A percentile compares a stretch with the other conserved stretches of the same genome.
Evolutionary conservation across 257 asterid species (phyloP).

Genomic region (Primulina eburnea): DNA sequence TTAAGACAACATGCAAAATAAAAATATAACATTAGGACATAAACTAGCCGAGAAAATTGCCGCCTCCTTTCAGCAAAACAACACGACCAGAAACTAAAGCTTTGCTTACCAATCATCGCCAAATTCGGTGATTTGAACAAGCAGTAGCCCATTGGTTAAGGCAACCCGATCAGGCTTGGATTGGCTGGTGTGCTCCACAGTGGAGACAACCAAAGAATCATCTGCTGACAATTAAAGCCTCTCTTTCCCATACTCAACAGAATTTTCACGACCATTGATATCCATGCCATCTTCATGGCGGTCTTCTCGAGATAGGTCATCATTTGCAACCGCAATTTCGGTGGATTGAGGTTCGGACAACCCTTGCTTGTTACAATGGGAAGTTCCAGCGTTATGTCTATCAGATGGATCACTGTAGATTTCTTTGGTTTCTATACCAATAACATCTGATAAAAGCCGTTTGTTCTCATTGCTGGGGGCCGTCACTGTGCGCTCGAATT

Average conservation of each 20-base stretch:
- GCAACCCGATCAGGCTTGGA: not conserved
- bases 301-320: constrained; percentile 26
- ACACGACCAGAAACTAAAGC: not conserved
- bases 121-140: not conserved
- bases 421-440: constrained; percentile 21
- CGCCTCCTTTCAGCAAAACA: not conserved
- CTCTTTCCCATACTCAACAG: not conserved
- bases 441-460: constrained; percentile 28
- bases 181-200: not conserved
- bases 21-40: too few relatives aligned
- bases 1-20: too few relatives aligned
- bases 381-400: constrained; percentile 14
- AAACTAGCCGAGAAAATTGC: too few relatives aligned
- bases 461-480: constrained; percentile 19
- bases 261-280: not conserved
- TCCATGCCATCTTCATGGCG: constrained; percentile 16
- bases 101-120: not conserved
- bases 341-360: constrained; percentile 20
- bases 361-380: constrained; percentile 19
- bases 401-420: constrained; percentile 17
- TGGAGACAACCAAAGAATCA: not conserved
- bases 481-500: constrained; percentile 7
- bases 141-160: not conserved
- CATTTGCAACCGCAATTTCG: constrained; percentile 23
- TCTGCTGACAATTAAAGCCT: not conserved